Conservation (phyloP, 2,329 filamentous ascomycete species). For the Penicillium concentricum region DNA sequence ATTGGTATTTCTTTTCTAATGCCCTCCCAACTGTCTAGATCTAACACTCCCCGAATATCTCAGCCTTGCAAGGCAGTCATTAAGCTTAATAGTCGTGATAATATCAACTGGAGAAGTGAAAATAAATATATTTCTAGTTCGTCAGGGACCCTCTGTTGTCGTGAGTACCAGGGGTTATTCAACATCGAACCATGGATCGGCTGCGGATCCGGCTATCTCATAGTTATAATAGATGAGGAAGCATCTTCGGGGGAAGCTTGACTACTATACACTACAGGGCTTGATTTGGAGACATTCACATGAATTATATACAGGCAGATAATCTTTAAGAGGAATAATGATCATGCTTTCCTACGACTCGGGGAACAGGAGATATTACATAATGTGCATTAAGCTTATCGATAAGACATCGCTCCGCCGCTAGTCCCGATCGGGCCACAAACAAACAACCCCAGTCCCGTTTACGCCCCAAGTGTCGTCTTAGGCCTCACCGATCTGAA, state of each 20-base stretch:
- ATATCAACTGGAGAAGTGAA: not conserved
- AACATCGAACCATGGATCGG: constrained; percentile 7
- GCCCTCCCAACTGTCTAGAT: too few relatives aligned
- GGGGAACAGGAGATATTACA: constrained; percentile 1
- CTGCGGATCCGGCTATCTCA: not conserved
- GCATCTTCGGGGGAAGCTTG: not conserved
- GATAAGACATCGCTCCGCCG: constrained; percentile 32
- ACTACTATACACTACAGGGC: rapidly evolving
- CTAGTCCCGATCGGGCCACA: constrained; percentile 38
- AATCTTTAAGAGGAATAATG: not conserved
- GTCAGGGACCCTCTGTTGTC: not conserved
- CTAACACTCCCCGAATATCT: too few relatives aligned
- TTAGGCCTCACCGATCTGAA: constrained; percentile 38
- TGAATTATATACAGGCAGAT: not conserved
- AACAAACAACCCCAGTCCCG: constrained; percentile 38
- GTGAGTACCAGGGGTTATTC: not conserved
- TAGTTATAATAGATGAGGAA: not conserved
- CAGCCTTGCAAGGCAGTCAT: not conserved
- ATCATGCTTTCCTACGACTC: not conserved
- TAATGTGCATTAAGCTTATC: constrained; percentile 42
- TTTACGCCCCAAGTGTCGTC: constrained; percentile 10
- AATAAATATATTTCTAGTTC: not conserved
- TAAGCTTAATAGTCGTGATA: too few relatives aligned
- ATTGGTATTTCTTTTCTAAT: not conserved
- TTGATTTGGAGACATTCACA: not conserved